These are phyloP conservation scores for Chlamydomonas schloesseri DNA, from an alignment of 139 green algal genomes.

Conservation along the genomic window DNA sequence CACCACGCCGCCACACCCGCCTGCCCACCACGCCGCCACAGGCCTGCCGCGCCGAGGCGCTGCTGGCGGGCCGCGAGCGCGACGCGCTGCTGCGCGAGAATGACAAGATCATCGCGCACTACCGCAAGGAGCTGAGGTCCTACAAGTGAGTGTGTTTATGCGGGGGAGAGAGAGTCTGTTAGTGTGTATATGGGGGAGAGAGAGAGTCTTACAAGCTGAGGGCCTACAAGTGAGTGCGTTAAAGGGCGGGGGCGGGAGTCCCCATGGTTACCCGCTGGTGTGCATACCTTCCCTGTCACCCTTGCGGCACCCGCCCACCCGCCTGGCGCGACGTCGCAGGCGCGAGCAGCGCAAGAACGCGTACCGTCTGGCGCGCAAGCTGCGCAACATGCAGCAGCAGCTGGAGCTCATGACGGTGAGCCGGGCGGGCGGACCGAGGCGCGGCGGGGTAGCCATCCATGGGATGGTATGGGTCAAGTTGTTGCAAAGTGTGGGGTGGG, in stretches of 20 bases:
- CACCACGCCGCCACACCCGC: not conserved
- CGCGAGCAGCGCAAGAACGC: constrained; percentile 36
- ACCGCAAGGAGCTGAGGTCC: constrained; percentile 41
- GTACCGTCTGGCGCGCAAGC: constrained; percentile 48
- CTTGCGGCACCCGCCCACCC: too few relatives aligned
- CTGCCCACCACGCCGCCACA: not conserved
- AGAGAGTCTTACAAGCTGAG: too few relatives aligned
- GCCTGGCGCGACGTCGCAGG: too few relatives aligned
- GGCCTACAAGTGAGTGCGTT: too few relatives aligned
- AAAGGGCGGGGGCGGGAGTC: too few relatives aligned
- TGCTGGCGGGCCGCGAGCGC: constrained; percentile 42
- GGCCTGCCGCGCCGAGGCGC: not conserved
- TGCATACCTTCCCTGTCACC: too few relatives aligned
- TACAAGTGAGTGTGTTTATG: constrained; percentile 4
- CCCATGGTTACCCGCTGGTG: too few relatives aligned
- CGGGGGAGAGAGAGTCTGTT: not conserved
- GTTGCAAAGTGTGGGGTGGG: too few relatives aligned
- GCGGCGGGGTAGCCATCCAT: too few relatives aligned
- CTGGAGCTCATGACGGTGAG: constrained; percentile 45
- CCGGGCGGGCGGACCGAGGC: not conserved
- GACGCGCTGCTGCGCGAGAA: constrained; percentile 56
- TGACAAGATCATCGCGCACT: constrained; percentile 60
- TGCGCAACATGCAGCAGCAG: constrained; percentile 54
- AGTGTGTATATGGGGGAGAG: too few relatives aligned
- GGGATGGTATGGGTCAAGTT: too few relatives aligned